Evolutionary conservation across 2,329 filamentous ascomycete genomes (phyloP).

Genomic region (Alternaria metachromatica): DNA sequence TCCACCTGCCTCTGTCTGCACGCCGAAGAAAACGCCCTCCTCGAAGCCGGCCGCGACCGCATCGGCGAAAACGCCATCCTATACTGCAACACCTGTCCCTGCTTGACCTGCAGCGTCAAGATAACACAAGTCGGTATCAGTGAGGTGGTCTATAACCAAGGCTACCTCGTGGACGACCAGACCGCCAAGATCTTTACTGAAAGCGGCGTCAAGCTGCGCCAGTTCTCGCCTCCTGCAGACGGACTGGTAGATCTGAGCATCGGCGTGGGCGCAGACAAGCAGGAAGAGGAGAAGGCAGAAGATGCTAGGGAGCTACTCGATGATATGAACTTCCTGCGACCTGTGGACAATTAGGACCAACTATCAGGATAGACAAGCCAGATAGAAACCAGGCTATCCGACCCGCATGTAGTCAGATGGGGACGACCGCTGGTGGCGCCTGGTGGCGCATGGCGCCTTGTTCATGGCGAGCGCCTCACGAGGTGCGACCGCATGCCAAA

Average conservation of each 20-base stretch:
- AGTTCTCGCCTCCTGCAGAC: constrained; percentile 72
- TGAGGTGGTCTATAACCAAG: constrained; percentile 93
- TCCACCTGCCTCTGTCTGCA: constrained; percentile 95
- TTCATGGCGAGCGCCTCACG: background rate
- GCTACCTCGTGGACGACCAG: constrained; percentile 89
- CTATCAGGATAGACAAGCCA: background rate
- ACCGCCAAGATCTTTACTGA: constrained; percentile 82
- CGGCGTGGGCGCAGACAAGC: background rate
- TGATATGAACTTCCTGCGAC: constrained; percentile 33
- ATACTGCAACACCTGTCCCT: constrained; percentile 96
- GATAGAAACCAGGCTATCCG: background rate
- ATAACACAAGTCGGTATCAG: constrained; percentile 95
- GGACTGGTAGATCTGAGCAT: constrained; percentile 42
- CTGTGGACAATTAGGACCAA: background rate
- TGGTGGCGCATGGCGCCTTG: background rate
- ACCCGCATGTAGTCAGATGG: background rate
- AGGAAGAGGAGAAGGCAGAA: constrained; percentile 1
- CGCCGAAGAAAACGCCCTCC: constrained; percentile 94
- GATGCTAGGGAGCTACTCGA: constrained; percentile 34
- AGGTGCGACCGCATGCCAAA: background rate
- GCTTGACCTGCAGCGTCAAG: constrained; percentile 97
- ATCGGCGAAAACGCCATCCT: constrained; percentile 82
- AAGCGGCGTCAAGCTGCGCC: constrained; percentile 82
- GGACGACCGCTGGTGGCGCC: background rate
- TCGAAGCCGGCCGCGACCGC: constrained; percentile 91